Evolutionary conservation across 2,329 filamentous ascomycete genomes (phyloP), one percentile per base, ranked within the genome.

Genomic region (Fusarium bactridioides): DNA sequence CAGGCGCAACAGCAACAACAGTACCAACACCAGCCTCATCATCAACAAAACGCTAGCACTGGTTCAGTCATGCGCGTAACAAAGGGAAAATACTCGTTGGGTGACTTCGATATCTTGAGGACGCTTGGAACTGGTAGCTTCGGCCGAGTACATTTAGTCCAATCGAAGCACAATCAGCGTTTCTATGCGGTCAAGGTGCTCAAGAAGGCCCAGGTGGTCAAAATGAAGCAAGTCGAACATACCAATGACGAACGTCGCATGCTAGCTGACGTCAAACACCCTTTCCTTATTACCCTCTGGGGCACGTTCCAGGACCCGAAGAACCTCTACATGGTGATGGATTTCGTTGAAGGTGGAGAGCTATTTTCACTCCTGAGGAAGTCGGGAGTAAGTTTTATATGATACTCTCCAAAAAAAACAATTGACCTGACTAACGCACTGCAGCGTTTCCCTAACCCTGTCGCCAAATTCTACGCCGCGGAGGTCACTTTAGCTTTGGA

Each of bases 261-360:
- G 96, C 85, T 99, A 78, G 93, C 94, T 81, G 93, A 97, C 81
- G 96, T 98, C 81, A 97, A 98, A 83, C 95, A 99, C 83, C 95
- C 96, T 18, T 99, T 99, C 84, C 87, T 99, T 72, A 96, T 99
- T 80, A 99, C 96, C 4, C 87, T 99, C 44, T 99, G 96, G 96
- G 96, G 96, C 65, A 99, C 96, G 15, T 99, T 98, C 82, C 95
- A 98, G 81, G 96, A 99, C 79, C 89, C 91, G 56, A 94, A 91
- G 84, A 98, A 98, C 81, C 86, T 99, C 40, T 99, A 99, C 88
- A 99, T 99, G 96, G 96, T 99, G 78, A 99, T 99, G 96, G 96
- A 99, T 83, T 99, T 99, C 85, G 95, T 99, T 60, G 96, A 99
- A 83, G 96, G 96, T 76, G 96, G 96, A 79, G 96, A 99, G 86